These are phyloP conservation scores for Penicillium sumatraense DNA, from an alignment of 2,329 filamentous ascomycete species.

Conservation along the genomic window DNA sequence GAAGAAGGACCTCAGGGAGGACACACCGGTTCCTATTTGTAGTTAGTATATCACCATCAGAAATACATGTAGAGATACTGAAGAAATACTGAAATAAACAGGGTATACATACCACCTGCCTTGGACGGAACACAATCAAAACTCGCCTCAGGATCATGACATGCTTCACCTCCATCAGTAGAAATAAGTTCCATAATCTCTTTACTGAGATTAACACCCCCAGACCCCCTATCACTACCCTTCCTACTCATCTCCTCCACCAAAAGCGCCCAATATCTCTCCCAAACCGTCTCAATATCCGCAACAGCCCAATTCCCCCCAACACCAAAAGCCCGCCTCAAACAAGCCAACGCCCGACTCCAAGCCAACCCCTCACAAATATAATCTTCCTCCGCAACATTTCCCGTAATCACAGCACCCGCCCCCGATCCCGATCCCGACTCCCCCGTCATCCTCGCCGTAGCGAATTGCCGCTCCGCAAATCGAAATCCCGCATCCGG, in stretches of 20 bases:
- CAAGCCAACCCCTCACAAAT: slow-evolving; percentile 57
- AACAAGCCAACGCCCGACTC: slow-evolving; percentile 62
- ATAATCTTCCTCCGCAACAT: background rate
- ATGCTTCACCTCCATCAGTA: background rate
- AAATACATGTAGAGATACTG: background rate
- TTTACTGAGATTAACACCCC: background rate
- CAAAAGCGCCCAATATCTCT: slow-evolving; percentile 38
- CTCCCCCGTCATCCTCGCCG: slow-evolving; percentile 45
- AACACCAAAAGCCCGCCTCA: slow-evolving; percentile 62
- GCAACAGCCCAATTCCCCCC: slow-evolving; percentile 32
- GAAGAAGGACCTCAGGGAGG: slow-evolving; percentile 53
- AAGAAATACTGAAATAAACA: background rate
- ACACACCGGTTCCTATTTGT: slow-evolving; percentile 23
- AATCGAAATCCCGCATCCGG: slow-evolving; percentile 64
- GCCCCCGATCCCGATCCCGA: background rate
- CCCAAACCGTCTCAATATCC: slow-evolving; percentile 46
- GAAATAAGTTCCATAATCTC: slow-evolving; percentile 9
- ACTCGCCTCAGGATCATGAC: slow-evolving; percentile 24
- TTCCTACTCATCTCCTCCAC: slow-evolving; percentile 25
- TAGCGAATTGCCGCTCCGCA: slow-evolving; percentile 68
- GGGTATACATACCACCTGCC: slow-evolving; percentile 37
- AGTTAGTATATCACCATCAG: slow-evolving; percentile 3
- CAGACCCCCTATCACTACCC: slow-evolving; percentile 22
- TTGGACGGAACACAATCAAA: slow-evolving; percentile 43
- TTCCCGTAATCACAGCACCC: background rate